Percentiles rank a stretch among this genome's conserved stretches.
phyloP scores from a whole-genome alignment of 2,329 filamentous ascomycete genomes.

The Botrytis aclada region DNA sequence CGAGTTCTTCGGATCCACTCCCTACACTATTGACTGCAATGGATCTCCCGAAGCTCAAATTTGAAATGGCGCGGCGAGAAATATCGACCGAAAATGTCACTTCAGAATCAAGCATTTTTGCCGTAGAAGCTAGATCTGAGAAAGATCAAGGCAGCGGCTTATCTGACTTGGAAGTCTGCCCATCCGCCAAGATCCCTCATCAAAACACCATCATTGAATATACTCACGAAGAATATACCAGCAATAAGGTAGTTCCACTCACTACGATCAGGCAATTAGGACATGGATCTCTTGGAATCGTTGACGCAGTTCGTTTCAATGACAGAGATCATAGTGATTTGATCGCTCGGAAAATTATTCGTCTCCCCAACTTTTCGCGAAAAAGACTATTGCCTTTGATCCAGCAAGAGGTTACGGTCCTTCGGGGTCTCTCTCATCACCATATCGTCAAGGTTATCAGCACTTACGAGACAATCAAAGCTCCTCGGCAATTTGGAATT shows the following conservation, averaged over 20 bases:
- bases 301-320: slow-evolving; percentile 22
- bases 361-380: slow-evolving; percentile 21
- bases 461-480: slow-evolving; percentile 25
- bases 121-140: background rate
- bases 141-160: background rate
- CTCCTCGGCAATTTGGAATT: slow-evolving; percentile 24
- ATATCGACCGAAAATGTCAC: background rate
- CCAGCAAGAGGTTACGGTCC: slow-evolving; percentile 24
- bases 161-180: background rate
- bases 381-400: slow-evolving; percentile 24
- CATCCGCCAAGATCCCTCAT: background rate
- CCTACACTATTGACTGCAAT: background rate
- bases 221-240: slow-evolving; percentile 21
- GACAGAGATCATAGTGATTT: background rate
- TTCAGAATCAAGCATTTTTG: background rate
- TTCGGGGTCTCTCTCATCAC: slow-evolving; percentile 21
- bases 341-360: slow-evolving; percentile 25
- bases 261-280: slow-evolving; percentile 23
- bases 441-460: slow-evolving; percentile 25
- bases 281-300: slow-evolving; percentile 24
- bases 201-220: background rate
- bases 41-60: background rate
- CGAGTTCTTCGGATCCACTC: too few species aligned
- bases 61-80: background rate
- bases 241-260: slow-evolving; percentile 19